Conservation (phyloP, 805 yeast genomes). For the Lipomyces sp. region DNA sequence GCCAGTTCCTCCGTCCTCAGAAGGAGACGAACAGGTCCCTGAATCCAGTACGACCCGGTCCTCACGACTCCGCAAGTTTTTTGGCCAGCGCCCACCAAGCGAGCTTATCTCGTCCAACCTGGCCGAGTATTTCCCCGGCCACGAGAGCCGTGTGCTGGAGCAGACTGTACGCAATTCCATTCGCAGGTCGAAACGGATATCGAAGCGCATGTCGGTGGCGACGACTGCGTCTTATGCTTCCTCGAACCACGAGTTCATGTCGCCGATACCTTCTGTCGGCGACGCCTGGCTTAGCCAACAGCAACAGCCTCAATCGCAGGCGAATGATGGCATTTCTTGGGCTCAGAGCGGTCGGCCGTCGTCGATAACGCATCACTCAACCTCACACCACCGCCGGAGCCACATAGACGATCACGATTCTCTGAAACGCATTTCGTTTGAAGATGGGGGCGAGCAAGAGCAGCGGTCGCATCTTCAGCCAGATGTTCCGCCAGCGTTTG, state of each 20-base stretch:
- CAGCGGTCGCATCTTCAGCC: too few relatives aligned
- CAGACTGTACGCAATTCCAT: conserved; percentile 82
- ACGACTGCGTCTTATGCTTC: conserved; percentile 33
- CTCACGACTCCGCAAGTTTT: conserved; percentile 46
- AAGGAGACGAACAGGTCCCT: background rate
- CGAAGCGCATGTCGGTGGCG: conserved; percentile 35
- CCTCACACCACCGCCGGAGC: too few relatives aligned
- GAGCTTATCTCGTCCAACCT: conserved; percentile 85
- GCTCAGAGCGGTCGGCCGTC: too few relatives aligned
- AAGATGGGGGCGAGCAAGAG: background rate
- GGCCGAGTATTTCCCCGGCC: conserved; percentile 87
- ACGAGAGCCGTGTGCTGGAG: conserved; percentile 65
- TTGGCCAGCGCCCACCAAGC: conserved; percentile 91
- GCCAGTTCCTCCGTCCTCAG: background rate
- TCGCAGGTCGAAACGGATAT: conserved; percentile 66
- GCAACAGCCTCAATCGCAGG: conserved; percentile 2
- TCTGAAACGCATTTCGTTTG: background rate
- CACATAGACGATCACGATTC: background rate
- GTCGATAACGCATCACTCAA: too few relatives aligned
- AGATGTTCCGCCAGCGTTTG: too few relatives aligned
- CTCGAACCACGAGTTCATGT: conserved; percentile 24
- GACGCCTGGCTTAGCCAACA: conserved; percentile 44
- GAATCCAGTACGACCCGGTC: conserved; percentile 7
- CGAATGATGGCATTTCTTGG: too few relatives aligned
- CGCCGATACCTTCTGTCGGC: conserved; percentile 44